Evolutionary conservation across 768 basidiomycete genomes (phyloP).

Genomic region (Krasilnikovozyma curviuscula): DNA sequence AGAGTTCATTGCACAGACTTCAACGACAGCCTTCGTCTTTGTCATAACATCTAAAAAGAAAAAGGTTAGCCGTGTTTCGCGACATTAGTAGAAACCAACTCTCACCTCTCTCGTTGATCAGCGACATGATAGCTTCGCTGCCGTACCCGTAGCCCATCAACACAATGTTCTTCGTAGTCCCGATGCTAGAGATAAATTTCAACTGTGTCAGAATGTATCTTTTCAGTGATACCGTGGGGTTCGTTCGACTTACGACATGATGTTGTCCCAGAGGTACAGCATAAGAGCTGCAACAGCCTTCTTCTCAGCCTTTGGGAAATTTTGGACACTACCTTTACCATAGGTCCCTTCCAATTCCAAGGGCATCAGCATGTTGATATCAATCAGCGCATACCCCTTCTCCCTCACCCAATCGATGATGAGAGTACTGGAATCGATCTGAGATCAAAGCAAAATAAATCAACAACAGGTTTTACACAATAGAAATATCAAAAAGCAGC

Average conservation of each 20-base stretch:
- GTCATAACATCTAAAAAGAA: slow-evolving; percentile 38
- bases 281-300: slow-evolving; percentile 36
- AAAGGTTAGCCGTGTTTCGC: not conserved
- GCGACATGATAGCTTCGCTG: slow-evolving; percentile 51
- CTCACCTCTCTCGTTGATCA: slow-evolving; percentile 52
- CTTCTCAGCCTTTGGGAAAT: slow-evolving; percentile 9
- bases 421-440: not conserved
- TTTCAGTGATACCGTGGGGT: not conserved
- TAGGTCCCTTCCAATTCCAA: slow-evolving; percentile 18
- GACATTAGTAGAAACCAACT: slow-evolving; percentile 1
- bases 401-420: slow-evolving; percentile 11
- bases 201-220: slow-evolving; percentile 1
- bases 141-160: slow-evolving; percentile 77
- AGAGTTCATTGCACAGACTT: slow-evolving; percentile 45
- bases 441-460: not conserved
- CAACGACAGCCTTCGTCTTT: slow-evolving; percentile 50
- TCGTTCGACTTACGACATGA: slow-evolving; percentile 52
- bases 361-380: slow-evolving; percentile 51
- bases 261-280: slow-evolving; percentile 88
- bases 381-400: slow-evolving; percentile 53
- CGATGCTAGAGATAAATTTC: slow-evolving; percentile 34
- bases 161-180: slow-evolving; percentile 46
- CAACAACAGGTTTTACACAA: not conserved
- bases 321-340: slow-evolving; percentile 13
- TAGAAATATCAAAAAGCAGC: not conserved